Conservation (phyloP, 345 rosid genomes). For the Ricinus communis region DNA sequence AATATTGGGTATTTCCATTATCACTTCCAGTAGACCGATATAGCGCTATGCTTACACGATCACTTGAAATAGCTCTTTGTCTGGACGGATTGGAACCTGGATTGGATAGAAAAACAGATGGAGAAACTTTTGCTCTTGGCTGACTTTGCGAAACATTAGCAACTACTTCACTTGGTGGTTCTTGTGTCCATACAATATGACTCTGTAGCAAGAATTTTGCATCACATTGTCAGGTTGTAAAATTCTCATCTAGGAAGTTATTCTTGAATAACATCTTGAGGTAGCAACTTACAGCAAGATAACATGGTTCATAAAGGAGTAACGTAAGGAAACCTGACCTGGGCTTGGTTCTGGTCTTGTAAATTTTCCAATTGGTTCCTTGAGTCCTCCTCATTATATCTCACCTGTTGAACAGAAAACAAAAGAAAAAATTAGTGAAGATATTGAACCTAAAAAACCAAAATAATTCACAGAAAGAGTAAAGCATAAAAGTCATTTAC, state of each 20-base stretch:
- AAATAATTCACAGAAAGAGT: neutral
- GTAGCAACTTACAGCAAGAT: neutral
- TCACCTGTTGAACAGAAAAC: conserved; percentile 23
- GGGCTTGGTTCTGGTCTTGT: conserved; percentile 22
- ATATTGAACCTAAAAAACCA: neutral
- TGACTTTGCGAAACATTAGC: conserved; percentile 16
- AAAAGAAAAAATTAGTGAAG: neutral
- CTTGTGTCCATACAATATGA: conserved; percentile 25
- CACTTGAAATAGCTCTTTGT: conserved; percentile 17
- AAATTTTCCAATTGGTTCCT: conserved; percentile 4
- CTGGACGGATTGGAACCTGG: conserved; percentile 14
- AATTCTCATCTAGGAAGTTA: neutral
- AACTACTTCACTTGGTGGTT: conserved; percentile 5
- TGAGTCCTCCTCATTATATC: conserved; percentile 19
- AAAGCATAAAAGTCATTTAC: conserved; percentile 2
- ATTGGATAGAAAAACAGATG: conserved; percentile 25
- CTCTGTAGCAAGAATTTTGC: conserved; percentile 26
- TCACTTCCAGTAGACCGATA: conserved; percentile 4
- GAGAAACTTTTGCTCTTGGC: conserved; percentile 22
- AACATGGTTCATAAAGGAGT: neutral
- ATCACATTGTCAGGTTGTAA: neutral
- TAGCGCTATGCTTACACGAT: conserved; percentile 32
- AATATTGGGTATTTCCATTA: neutral
- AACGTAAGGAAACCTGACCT: conserved; percentile 28
- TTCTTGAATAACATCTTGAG: conserved; percentile 6